A percentile compares a stretch with the other conserved stretches of the same genome.
phyloP scores from a whole-genome alignment of 306 rosid species.

The Quercus aquifolioides region DNA sequence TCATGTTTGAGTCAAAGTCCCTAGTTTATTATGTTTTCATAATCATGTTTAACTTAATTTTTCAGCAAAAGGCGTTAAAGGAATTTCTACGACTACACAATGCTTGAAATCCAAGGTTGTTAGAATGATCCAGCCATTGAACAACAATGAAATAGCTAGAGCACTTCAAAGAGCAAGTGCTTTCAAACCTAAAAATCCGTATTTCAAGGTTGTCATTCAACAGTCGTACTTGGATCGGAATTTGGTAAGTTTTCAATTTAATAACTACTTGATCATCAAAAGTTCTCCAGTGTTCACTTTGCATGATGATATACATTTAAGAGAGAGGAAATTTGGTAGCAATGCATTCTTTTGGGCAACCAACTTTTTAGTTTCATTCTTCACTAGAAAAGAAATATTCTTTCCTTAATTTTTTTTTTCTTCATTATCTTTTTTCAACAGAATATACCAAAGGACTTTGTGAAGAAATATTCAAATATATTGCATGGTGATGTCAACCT shows the following conservation, averaged over 20 bases:
- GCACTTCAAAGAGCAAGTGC: not conserved
- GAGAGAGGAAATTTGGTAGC: too few species aligned
- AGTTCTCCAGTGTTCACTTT: too few species aligned
- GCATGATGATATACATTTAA: too few species aligned
- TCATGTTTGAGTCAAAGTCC: not conserved
- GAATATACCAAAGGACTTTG: not conserved
- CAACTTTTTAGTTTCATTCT: not conserved
- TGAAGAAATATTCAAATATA: not conserved
- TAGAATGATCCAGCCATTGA: not conserved
- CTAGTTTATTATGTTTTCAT: not conserved
- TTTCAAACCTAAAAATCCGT: slow-evolving; percentile 14
- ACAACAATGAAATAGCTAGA: not conserved
- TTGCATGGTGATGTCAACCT: not conserved
- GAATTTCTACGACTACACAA: not conserved
- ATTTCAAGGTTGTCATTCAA: slow-evolving; percentile 6
- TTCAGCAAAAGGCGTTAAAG: not conserved
- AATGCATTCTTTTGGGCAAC: not conserved
- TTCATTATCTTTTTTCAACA: not conserved
- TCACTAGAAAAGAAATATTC: not conserved
- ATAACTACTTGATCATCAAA: not conserved
- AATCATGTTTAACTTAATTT: not conserved
- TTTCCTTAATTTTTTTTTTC: not conserved
- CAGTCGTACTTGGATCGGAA: not conserved
- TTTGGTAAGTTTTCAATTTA: slow-evolving; percentile 16
- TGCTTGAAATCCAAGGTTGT: not conserved